A percentile compares a stretch with the other conserved stretches of the same genome.
phyloP scores from a whole-genome alignment of 495 filamentous ascomycete genomes.

The Talaromyces borbonicus region DNA sequence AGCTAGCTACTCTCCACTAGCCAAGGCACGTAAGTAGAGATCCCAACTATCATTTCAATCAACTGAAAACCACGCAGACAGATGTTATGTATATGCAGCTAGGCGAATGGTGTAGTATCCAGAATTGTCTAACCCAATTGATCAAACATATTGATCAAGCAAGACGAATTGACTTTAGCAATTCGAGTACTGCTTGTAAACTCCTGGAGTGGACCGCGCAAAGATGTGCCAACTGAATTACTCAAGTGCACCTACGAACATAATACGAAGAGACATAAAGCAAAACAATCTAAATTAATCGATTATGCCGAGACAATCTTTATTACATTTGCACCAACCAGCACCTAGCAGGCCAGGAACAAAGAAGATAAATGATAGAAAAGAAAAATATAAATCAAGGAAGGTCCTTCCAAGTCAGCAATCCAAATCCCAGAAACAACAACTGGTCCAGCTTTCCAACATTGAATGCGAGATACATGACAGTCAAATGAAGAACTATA shows the following conservation, averaged over 20 bases:
- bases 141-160: too few species aligned
- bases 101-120: background rate
- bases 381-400: conserved; percentile 1
- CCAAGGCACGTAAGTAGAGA: background rate
- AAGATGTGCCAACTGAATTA: too few species aligned
- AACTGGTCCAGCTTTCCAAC: background rate
- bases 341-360: background rate
- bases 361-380: conserved; percentile 1
- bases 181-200: too few species aligned
- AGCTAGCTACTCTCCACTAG: background rate
- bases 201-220: background rate
- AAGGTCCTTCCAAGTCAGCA: background rate
- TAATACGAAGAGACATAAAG: background rate
- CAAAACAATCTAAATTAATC: background rate
- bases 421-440: background rate
- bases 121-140: too few species aligned
- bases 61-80: background rate
- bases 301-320: conserved; percentile 5
- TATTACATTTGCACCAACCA: conserved; percentile 6
- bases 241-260: background rate
- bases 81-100: background rate
- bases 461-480: conserved; percentile 4
- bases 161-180: too few species aligned
- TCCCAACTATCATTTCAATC: background rate
- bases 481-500: background rate